Conservation (phyloP, 164 flowering plant genomes). For the Akebia trifoliata region DNA sequence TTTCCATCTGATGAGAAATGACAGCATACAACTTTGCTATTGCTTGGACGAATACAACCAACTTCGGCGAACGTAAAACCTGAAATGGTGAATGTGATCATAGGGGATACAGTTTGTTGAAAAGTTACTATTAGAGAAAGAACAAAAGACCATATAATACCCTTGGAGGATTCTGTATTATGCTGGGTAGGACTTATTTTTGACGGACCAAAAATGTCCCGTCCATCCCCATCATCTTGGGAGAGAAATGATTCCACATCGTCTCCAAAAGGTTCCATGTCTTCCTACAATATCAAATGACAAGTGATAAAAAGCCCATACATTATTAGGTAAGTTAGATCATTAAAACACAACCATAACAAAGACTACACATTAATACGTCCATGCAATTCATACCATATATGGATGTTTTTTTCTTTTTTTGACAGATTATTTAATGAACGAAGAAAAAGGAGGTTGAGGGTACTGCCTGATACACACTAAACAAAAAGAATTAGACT, state of each 20-base stretch:
- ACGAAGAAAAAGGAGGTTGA: no score
- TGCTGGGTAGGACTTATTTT: constrained; percentile 68
- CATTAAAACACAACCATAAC: no score
- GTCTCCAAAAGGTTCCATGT: constrained; percentile 82
- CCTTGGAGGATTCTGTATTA: constrained; percentile 68
- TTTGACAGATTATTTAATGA: no score
- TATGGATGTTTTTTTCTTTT: no score
- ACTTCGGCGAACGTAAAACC: constrained; percentile 70
- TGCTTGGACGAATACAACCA: constrained; percentile 58
- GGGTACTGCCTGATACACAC: no score
- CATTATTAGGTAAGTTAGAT: no score
- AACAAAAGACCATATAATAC: constrained; percentile 22
- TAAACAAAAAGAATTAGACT: no score
- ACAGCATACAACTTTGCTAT: constrained; percentile 72
- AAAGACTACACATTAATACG: no score
- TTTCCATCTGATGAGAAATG: constrained; percentile 93
- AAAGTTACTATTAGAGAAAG: background rate
- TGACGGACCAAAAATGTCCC: constrained; percentile 59
- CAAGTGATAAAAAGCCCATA: constrained; percentile 2
- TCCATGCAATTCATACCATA: no score
- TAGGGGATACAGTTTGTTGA: no score
- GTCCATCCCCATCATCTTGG: constrained; percentile 83
- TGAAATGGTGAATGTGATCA: constrained; percentile 23
- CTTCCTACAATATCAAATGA: constrained; percentile 58
- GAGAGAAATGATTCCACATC: constrained; percentile 80